Evolutionary conservation across 139 green algal species (phyloP), one percentile per base, ranked within the genome.

Genomic region (Tetraselmis chui): DNA sequence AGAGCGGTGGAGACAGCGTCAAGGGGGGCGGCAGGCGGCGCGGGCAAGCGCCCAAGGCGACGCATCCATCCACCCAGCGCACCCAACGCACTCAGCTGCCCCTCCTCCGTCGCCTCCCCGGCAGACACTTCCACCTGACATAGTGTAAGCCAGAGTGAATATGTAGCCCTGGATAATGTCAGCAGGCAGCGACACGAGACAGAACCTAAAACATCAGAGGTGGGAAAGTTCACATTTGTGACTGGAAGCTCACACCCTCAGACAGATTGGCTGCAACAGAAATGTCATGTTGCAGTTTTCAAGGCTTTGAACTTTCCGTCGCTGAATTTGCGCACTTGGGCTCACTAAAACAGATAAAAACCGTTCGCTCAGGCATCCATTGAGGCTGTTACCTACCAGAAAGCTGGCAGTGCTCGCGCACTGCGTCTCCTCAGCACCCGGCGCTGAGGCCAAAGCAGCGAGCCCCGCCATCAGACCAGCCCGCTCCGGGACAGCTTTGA

Each of bases 401-500:
- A 79, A 29, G 2, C 25, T 31, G 28, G 58, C 31, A 28, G 59
- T 31, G 23, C 67, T 11, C 1, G 58, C 59, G 1, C 29, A 28
- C 11, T 29, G 29, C 28, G 28, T 67, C 59, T 22, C 26, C 29
- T 75, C 78, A 29, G 59, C n/a, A 11, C 77, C 78, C 0, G 82
- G 28, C 28, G 59, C 74, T 2, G 32, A 30, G 1, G 89, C 82
- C 83, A 95, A 83, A 0, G 85, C 80, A 0, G 78, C 78, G 28
- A 95, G 79, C 23, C 84, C 88, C 5, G 76, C 29, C 2, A 83
- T 82, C n/a, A 96, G 83, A 26, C 83, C 88, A 11, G 77, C 82
- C 26, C 92, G 86, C 84, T 96, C 93, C 27, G 83, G 30, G 22
- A 81, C 86, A 24, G 82, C 87, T 80, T 93, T 94, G 27, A 95